Base-by-base conservation (phyloP, 108 stramenopile genomes). In the Seminavis robusta region DNA sequence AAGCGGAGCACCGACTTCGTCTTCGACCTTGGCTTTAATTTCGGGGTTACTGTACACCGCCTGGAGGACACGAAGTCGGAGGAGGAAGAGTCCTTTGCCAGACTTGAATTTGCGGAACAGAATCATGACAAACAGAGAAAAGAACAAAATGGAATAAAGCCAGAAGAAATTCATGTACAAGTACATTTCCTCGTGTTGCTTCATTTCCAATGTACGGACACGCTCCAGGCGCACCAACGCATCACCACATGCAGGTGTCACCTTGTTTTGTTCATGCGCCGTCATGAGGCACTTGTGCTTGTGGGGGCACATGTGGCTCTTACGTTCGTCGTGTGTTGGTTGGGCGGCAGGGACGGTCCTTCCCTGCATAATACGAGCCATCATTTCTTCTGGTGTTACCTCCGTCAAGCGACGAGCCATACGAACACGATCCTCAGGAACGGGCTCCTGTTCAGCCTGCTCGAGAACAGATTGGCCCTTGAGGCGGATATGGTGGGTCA, bases 351-450 rank as follows among this genome's bases (percentile, higher is more conserved):
- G n/a, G n/a, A n/a, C n/a, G n/a, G n/a, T n/a, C n/a, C n/a, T n/a
- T n/a, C 55, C 54, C 3, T 24, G 26, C 4, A 25, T 19, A 2
- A 56, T n/a, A 41, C 55, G 55, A 10, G 59, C 57, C 27, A 61
- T 38, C 31, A 74, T 36, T 10, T 33, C 49, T 10, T 52, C 38
- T 30, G 65, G 21, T 32, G 52, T 56, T 44, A 74, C 34, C 39
- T 74, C 73, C 15, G 65, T 63, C 66, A 74, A 52, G 41, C 73
- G 73, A 48, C 73, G 73, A 3, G 64, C 73, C 46, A 74, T 53
- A 23, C 53, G 53, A 33, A 27, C 33, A 25, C 44, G 33, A 5
- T 65, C 57, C 9, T 47, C 29, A 13, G 46, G 27, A 32, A 32
- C 43, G 23, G 38, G 51, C 26, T 63, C 50, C 10, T 28, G 32